Percentiles rank a stretch among this genome's conserved stretches.
Evolutionary conservation across 2,329 filamentous ascomycete genomes (phyloP).

Genomic region (Cylindrodendrum hubeiense): DNA sequence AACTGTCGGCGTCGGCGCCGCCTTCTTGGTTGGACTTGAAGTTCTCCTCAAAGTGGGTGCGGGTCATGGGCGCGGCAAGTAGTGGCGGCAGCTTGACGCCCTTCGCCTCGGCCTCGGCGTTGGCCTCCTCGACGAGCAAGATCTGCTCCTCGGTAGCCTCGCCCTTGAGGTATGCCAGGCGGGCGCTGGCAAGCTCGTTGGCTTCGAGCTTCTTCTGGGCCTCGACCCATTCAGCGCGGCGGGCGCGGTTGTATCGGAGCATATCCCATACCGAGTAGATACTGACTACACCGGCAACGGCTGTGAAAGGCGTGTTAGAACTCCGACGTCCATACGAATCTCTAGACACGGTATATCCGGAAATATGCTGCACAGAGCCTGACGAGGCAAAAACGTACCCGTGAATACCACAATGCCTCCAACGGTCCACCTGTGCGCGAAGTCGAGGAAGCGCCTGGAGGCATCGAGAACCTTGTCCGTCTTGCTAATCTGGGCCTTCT

Average conservation of each 20-base stretch:
- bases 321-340: not conserved
- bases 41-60: slow-evolving; percentile 52
- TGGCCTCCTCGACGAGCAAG: slow-evolving; percentile 68
- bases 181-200: slow-evolving; percentile 68
- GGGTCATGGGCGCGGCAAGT: slow-evolving; percentile 59
- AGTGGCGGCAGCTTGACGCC: slow-evolving; percentile 64
- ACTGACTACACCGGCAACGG: slow-evolving; percentile 66
- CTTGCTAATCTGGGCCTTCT: slow-evolving; percentile 67
- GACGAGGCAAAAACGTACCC: slow-evolving; percentile 54
- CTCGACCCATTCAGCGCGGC: slow-evolving; percentile 69
- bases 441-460: slow-evolving; percentile 65
- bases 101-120: slow-evolving; percentile 58
- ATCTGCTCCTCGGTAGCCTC: slow-evolving; percentile 68
- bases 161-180: slow-evolving; percentile 71
- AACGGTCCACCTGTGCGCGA: slow-evolving; percentile 68
- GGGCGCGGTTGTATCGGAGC: slow-evolving; percentile 71
- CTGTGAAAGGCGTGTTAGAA: slow-evolving; percentile 48
- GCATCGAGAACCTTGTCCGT: slow-evolving; percentile 63
- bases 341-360: not conserved
- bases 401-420: slow-evolving; percentile 68
- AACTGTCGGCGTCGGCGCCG: slow-evolving; percentile 30
- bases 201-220: slow-evolving; percentile 66
- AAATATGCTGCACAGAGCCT: not conserved
- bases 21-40: too few relatives aligned
- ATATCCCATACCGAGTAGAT: slow-evolving; percentile 72